Evolutionary conservation across 345 rosid species (phyloP), one percentile per base, ranked within the genome.

Genomic region (Excoecaria cochinchinensis): DNA sequence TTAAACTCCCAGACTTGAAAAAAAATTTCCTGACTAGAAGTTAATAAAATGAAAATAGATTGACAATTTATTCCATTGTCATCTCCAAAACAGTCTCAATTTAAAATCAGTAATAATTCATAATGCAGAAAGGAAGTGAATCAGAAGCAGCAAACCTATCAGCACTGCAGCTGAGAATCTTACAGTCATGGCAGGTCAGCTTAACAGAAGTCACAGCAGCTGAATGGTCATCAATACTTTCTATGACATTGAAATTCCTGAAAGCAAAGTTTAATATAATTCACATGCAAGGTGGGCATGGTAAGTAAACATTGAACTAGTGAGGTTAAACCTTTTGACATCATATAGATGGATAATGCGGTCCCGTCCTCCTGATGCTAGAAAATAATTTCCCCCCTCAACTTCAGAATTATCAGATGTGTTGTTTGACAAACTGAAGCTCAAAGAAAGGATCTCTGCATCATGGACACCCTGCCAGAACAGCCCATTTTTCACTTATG

Each of bases 161-260:
- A 31, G 89, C 91, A 83, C 96, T 89, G 81, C 91, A 91, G 81
- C 93, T 93, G 55, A 91, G 64, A 51, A 90, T 77, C 89, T 87
- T 90, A 74, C 51, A 76, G 66, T 90, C 92, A 72, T 78, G 82
- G 74, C 79, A 61, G 81, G 85, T 83, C 74, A 91, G 86, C 83
- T 86, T 85, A 58, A 93, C 93, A 70, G 93, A 86, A 22, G 90
- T 91, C 78, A 93, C 93, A 14, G 94, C 90, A 69, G 96, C 91
- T 42, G 90, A 88, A 78, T 89, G 91, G 47, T 90, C 94, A 72
- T 82, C 84, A 78, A 87, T 82, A 76, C 87, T 87, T 74, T 70
- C 90, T 68, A 87, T 73, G 19, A 82, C 89, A 70, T 93, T 84
- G 82, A 93, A 93, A 74, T 89, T 90, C 94, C 96, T 93, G 84